Base-by-base conservation (phyloP, 139 green algal genomes). In the Tetradesmus obliquus region DNA sequence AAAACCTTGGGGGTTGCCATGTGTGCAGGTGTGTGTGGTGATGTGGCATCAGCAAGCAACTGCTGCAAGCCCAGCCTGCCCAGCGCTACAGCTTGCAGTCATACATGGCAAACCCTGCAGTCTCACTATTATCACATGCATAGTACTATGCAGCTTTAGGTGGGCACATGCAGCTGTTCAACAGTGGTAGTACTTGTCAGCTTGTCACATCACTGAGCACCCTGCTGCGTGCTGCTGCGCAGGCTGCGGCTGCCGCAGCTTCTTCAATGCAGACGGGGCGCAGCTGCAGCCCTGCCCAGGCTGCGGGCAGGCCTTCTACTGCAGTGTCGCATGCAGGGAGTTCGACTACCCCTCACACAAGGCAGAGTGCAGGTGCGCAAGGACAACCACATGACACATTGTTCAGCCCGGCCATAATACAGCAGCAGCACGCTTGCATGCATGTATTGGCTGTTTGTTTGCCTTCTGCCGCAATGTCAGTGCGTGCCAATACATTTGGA, bases 291-390 rank as follows among this genome's bases (percentile, higher is more conserved):
- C 82, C 12, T 87, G 82, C 82, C 54, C 55, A 15, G 53, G n/a
- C 20, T 87, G 82, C 54, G 60, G 60, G 20, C 82, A 87, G 5
- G 82, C 60, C 15, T 87, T 69, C 54, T 87, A 87, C 82, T 87
- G 82, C n/a, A 54, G 53, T 10, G 55, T 74, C 12, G 13, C 54
- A 54, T 87, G 82, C 55, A 57, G 53, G 13, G 3, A 53, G 54
- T 10, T 87, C 5, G 82, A 87, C n/a, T 58, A 87, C 20, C 55
- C 82, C 22, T 87, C 82, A 69, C 82, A 87, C 22, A 87, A 87
- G 55, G 82, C 82, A 8, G 20, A 71, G 54, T 87, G 82, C 82
- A 87, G 82, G 82, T 74, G 17, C 60, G 80, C 10, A 12, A 20
- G 2, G 12, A 53, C 32, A 45, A 45, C 32, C 32, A 45, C 32